Evolutionary conservation across 352 stramenopile species (phyloP).

Genomic region (Phytophthora sp.): DNA sequence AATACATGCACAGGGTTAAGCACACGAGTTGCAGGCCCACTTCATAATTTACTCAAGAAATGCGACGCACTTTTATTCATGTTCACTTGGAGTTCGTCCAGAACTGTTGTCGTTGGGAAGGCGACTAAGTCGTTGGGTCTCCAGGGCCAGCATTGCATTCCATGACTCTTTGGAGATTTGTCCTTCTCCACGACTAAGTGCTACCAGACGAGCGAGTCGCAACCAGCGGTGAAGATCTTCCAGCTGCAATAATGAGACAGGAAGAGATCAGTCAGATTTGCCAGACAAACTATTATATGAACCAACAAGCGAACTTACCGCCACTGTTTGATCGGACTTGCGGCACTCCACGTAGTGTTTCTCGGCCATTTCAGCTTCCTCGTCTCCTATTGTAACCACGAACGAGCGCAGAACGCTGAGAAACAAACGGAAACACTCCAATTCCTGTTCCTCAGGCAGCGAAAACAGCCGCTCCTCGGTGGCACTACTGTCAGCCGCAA

Average conservation of each 20-base stretch:
- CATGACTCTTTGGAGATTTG: slow-evolving; percentile 53
- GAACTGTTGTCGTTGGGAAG: slow-evolving; percentile 14
- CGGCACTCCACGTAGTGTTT: slow-evolving; percentile 80
- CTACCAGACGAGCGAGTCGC: slow-evolving; percentile 69
- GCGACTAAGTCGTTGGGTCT: slow-evolving; percentile 51
- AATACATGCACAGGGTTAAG: slow-evolving; percentile 2
- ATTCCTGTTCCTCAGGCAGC: slow-evolving; percentile 30
- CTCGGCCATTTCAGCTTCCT: slow-evolving; percentile 78
- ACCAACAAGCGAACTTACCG: slow-evolving; percentile 44
- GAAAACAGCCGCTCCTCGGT: not conserved
- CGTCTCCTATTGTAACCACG: slow-evolving; percentile 67
- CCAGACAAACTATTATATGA: not conserved
- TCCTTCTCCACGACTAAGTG: slow-evolving; percentile 67
- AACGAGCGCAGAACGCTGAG: slow-evolving; percentile 62
- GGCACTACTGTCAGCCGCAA: not conserved
- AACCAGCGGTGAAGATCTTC: slow-evolving; percentile 85
- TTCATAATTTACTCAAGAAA: slow-evolving; percentile 23
- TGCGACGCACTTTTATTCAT: slow-evolving; percentile 19
- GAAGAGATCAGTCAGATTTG: not conserved
- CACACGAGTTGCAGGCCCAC: slow-evolving; percentile 12
- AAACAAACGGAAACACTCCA: slow-evolving; percentile 77
- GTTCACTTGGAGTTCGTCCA: slow-evolving; percentile 10
- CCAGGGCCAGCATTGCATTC: slow-evolving; percentile 67
- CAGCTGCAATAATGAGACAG: slow-evolving; percentile 40
- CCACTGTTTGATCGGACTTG: slow-evolving; percentile 71